These are phyloP conservation scores for Tilletia setariae DNA, from an alignment of 1,284 basidiomycete species.

Conservation along the genomic window DNA sequence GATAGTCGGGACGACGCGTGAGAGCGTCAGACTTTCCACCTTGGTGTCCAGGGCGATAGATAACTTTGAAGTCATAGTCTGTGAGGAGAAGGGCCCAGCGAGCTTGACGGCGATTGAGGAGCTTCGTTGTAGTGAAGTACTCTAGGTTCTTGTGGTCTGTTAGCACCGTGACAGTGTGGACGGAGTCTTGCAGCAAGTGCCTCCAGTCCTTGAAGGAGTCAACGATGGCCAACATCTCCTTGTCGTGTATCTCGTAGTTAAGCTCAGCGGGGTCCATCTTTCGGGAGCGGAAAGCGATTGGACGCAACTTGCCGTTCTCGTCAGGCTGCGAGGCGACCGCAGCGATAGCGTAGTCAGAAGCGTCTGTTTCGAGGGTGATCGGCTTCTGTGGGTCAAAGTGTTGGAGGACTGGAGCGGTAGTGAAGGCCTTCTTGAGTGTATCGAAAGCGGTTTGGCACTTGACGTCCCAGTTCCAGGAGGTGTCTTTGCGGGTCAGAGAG, in stretches of 20 bases:
- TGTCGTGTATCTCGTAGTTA: conserved; percentile 26
- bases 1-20: too few species aligned
- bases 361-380: too few species aligned
- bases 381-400: too few species aligned
- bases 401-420: conserved; percentile 54
- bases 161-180: conserved; percentile 3
- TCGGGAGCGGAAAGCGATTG: conserved; percentile 15
- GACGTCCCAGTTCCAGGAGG: conserved; percentile 31
- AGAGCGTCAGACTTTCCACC: too few species aligned
- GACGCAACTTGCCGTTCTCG: not conserved
- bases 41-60: too few species aligned
- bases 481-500: conserved; percentile 20
- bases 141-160: conserved; percentile 23
- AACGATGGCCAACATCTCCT: conserved; percentile 23
- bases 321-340: conserved; percentile 38
- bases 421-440: conserved; percentile 52
- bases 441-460: conserved; percentile 54
- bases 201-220: conserved; percentile 13
- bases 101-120: too few species aligned
- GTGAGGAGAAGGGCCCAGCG: too few species aligned
- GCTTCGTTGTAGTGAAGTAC: conserved; percentile 20
- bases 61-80: too few species aligned
- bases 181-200: conserved; percentile 18
- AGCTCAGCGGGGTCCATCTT: conserved; percentile 28
- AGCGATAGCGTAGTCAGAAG: conserved; percentile 47